Conservation (phyloP, 768 basidiomycete species). For the Tulasnella sp. region DNA sequence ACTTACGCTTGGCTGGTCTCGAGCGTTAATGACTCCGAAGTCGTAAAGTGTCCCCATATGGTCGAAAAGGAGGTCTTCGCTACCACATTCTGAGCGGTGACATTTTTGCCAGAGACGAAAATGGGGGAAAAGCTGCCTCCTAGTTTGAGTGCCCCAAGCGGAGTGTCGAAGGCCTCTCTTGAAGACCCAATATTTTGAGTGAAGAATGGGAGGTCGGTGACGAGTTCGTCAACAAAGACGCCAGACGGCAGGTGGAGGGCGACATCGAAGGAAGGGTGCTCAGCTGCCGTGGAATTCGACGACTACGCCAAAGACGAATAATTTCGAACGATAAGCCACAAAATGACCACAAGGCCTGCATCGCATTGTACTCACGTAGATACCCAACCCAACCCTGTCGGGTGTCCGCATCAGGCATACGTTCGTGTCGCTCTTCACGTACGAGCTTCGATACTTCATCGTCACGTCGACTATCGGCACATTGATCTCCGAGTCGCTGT, state of each 20-base stretch:
- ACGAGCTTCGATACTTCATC: constrained; percentile 22
- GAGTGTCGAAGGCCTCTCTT: background rate
- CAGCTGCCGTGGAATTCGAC: constrained; percentile 10
- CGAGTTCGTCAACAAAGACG: constrained; percentile 14
- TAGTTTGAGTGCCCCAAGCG: background rate
- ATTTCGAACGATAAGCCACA: background rate
- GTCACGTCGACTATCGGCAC: constrained; percentile 19
- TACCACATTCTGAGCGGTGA: constrained; percentile 20
- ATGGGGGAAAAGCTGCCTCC: constrained; percentile 21
- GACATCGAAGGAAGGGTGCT: constrained; percentile 20
- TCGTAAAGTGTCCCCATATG: constrained; percentile 24
- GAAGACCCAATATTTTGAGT: constrained; percentile 23
- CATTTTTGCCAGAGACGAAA: constrained; percentile 17
- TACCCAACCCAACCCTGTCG: constrained; percentile 19
- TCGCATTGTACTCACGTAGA: constrained; percentile 19
- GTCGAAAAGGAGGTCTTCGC: constrained; percentile 22
- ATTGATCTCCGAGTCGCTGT: constrained; percentile 2
- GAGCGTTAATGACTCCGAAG: constrained; percentile 22
- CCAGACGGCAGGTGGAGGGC: constrained; percentile 11
- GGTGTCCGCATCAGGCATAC: constrained; percentile 23
- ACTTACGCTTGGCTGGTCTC: constrained; percentile 26
- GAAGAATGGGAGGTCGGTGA: constrained; percentile 16
- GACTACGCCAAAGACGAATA: constrained; percentile 5
- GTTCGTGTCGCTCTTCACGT: constrained; percentile 1
- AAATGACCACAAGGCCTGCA: background rate